phyloP scores from a whole-genome alignment of 1,284 basidiomycete genomes.

The Volvariella surrecta region DNA sequence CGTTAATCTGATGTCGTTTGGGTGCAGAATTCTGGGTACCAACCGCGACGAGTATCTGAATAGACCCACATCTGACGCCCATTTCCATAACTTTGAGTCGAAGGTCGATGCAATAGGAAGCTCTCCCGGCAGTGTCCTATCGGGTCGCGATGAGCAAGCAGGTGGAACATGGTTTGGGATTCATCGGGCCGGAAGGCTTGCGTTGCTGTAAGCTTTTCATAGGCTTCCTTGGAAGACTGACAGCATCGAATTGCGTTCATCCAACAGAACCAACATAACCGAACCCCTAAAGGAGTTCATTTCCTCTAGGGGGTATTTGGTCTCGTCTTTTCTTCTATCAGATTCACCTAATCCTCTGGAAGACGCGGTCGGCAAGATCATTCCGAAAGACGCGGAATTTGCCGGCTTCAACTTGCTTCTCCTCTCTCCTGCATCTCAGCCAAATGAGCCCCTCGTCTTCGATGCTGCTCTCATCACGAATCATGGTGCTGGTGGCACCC shows the following conservation, averaged over 20 bases:
- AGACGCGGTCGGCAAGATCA: conserved; percentile 34
- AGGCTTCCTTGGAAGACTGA: conserved; percentile 5
- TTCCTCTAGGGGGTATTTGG: conserved; percentile 59
- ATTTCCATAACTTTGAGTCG: conserved; percentile 49
- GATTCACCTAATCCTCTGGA: conserved; percentile 34
- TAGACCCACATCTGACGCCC: conserved; percentile 55
- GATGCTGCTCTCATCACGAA: conserved; percentile 57
- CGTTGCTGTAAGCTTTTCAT: conserved; percentile 50
- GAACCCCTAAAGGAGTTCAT: conserved; percentile 40
- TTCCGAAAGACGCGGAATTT: conserved; percentile 40
- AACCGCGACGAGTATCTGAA: conserved; percentile 71
- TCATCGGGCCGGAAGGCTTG: conserved; percentile 51
- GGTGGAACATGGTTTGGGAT: conserved; percentile 79
- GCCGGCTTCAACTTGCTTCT: conserved; percentile 76
- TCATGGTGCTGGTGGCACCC: conserved; percentile 50
- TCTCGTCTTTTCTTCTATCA: conserved; percentile 56
- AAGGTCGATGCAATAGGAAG: conserved; percentile 12
- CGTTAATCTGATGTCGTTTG: neutral
- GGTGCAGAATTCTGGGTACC: conserved; percentile 54
- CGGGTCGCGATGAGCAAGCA: conserved; percentile 60
- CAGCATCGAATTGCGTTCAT: conserved; percentile 2
- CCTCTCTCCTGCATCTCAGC: conserved; percentile 29
- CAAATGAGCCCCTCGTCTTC: conserved; percentile 28
- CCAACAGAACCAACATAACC: conserved; percentile 69
- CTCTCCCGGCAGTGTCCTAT: conserved; percentile 38